Base-by-base conservation (phyloP, 2,329 filamentous ascomycete genomes). In the Nigrograna mackinnonii region DNA sequence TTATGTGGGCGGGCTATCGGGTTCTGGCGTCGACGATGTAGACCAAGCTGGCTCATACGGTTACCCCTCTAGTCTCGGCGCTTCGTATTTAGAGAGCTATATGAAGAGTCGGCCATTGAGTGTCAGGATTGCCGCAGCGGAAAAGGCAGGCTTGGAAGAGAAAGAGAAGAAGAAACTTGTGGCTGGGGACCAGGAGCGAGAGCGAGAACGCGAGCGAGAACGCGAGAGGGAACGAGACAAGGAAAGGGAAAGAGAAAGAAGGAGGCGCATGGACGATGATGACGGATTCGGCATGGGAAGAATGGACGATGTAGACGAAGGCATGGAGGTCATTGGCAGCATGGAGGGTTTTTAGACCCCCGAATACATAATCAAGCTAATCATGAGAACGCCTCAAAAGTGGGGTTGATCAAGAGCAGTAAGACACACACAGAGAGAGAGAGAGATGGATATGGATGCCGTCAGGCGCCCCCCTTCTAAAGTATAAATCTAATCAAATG, bases 21-120 rank as follows among this genome's bases (percentile, higher is more conserved):
- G 66, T 31, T 60, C 57, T 2, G 62, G 64, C 30, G 55, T 62
- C 37, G 64, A 66, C 40, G 53, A 67, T 33, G 48, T 68, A 5
- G 57, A 68, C 18, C 64, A 67, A 28, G 58, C 52, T 12, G 63
- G 63, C 22, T 60, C 54, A 24, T 60, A 66, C 12, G 66, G 66
- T 1, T 68, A 68, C 33, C 66, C 66, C 3, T 55, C 50, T 12
- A 58, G 52, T 20, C 46, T 68, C 2, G 66, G 66, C 26, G 66
- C 66, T 3, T 67, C 63, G 43, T 68, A 67, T 40, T 51, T 68
- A 30, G 66, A 68, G 44, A 66, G 59, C 28, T 68, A 68, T 32
- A 68, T 68, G 64, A 52, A 60, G 44, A 57, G 50, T 17, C 57
- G 65, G 30, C 64, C 65, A 30, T 44, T 67, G 47, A 61, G 63